phyloP scores from a whole-genome alignment of 2,329 filamentous ascomycete genomes.

The Beauveria brongniartii region DNA sequence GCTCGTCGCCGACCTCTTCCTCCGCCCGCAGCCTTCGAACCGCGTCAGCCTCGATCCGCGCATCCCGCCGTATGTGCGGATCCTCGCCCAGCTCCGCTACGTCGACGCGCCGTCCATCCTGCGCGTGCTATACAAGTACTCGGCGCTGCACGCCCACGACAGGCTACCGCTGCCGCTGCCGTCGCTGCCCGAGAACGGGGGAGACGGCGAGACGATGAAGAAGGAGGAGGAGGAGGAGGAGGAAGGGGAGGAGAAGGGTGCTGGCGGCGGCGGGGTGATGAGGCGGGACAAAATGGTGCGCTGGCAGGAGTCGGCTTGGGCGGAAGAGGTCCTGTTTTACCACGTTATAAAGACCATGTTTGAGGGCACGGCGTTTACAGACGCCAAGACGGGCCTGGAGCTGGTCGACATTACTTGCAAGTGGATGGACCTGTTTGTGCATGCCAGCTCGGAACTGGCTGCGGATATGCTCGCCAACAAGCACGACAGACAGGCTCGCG shows the following conservation, averaged over 20 bases:
- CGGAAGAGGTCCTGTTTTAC: slow-evolving; percentile 90
- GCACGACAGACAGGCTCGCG: slow-evolving; percentile 35
- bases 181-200: neutral
- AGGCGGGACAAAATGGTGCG: slow-evolving; percentile 21
- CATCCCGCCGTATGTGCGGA: slow-evolving; percentile 50
- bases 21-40: slow-evolving; percentile 43
- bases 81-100: slow-evolving; percentile 41
- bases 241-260: slow-evolving; percentile 12
- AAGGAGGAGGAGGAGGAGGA: slow-evolving; percentile 15
- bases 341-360: slow-evolving; percentile 83
- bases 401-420: slow-evolving; percentile 42
- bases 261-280: neutral
- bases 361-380: slow-evolving; percentile 40
- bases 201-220: slow-evolving; percentile 15
- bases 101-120: slow-evolving; percentile 50
- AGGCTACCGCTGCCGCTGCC: slow-evolving; percentile 5
- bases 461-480: slow-evolving; percentile 40
- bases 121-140: slow-evolving; percentile 47
- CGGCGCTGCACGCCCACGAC: slow-evolving; percentile 35
- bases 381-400: slow-evolving; percentile 39
- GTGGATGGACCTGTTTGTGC: slow-evolving; percentile 52
- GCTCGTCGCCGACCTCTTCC: slow-evolving; percentile 48
- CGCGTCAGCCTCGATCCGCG: slow-evolving; percentile 48
- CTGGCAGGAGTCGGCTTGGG: slow-evolving; percentile 50
- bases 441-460: slow-evolving; percentile 40